Base-by-base conservation (phyloP, 202 grass and related monocot species). In the Setaria italica region DNA sequence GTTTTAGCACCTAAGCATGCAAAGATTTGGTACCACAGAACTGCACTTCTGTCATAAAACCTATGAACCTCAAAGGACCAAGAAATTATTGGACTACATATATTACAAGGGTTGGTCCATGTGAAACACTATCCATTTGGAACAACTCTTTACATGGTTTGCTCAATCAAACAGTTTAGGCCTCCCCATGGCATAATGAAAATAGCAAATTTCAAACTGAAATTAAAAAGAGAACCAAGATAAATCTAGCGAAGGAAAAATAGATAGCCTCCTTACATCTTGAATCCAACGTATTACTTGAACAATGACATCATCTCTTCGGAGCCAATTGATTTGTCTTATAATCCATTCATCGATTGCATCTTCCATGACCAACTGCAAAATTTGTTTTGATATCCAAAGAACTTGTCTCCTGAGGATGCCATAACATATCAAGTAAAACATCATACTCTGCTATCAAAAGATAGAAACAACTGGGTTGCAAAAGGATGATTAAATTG, bases 341-440 rank as follows among this genome's bases (percentile, higher is more conserved):
- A 94, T 47, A 85, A 99, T 97, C 97, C 94, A 99, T 84, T 99
- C 97, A 90, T 99, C 97, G 3, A 99, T 99, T 67, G 97, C 97
- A 91, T 99, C 97, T 88, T 99, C 94, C 97, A 99, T 99, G 58
- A 97, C 85, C 81, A 99, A 89, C 66, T 99, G 97, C 68, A 99
- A 86, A 81, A 97, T 97, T 84, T 97, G 97, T 90, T 99, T 99
- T 64, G 97, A 99, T 85, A 99, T 97, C 97, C 97, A 99, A 70
- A 94, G 80, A 47, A 94, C 97, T 59, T 99, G 97, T 76, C 84
- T 91, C 89, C 97, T 99, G 90, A 80, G 90, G 74, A 76, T 76
- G 72, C 70, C 70, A 71, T 68, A 41, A 37, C 60, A 71, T 51
- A 77, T 72, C 65, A 79, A 41, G 39, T 41, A 41, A 41, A 41